Evolutionary conservation across 352 stramenopile species (phyloP), one percentile per base, ranked within the genome.

Genomic region (Phytopythium boreale): DNA sequence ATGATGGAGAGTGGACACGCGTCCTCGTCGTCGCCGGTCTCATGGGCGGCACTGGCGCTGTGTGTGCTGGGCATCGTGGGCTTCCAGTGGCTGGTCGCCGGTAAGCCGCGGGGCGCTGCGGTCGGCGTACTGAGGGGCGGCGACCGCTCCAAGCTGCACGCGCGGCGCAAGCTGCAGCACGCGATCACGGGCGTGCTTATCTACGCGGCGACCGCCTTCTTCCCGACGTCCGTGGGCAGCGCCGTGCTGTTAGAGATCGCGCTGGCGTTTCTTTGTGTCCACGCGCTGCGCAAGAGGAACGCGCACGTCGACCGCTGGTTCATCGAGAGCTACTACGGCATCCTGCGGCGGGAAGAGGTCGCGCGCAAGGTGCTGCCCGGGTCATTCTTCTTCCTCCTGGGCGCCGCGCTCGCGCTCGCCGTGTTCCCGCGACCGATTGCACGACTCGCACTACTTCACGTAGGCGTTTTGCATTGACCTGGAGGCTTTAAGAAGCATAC

Each of bases 311-410:
- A 89, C 55, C 22, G 57, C 12, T 39, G 66, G 5, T 89, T 86
- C 41, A 22, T 87, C 59, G 56, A 63, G 39, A 71, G 66, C 31
- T 87, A 87, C 55, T 44, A 68, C 15, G 68, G 61, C 37, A 76
- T 89, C n/a, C 50, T 89, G 58, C 74, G 80, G 6, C 68, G 70
- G 27, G 56, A 84, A 49, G 80, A 89, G 59, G 67, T 87, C 22
- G 59, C 64, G 2, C 61, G 69, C 52, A 37, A 63, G 0, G 74
- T 68, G 7, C 36, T 89, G 22, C 80, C 80, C 0, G 80, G 77
- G 4, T 77, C 78, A 10, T 87, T 77, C 62, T 89, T 82, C 67
- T 89, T 89, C 66, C 61, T 89, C 17, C 56, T 87, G 11, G 80
- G 80, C 34, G 77, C 66, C 20, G 77, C 68, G 34, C 60, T 71